A percentile compares a stretch with the other conserved stretches of the same genome.
These are phyloP conservation scores for Pelagophyceae sp. DNA, from an alignment of 352 stramenopile species.

Conservation along the genomic window DNA sequence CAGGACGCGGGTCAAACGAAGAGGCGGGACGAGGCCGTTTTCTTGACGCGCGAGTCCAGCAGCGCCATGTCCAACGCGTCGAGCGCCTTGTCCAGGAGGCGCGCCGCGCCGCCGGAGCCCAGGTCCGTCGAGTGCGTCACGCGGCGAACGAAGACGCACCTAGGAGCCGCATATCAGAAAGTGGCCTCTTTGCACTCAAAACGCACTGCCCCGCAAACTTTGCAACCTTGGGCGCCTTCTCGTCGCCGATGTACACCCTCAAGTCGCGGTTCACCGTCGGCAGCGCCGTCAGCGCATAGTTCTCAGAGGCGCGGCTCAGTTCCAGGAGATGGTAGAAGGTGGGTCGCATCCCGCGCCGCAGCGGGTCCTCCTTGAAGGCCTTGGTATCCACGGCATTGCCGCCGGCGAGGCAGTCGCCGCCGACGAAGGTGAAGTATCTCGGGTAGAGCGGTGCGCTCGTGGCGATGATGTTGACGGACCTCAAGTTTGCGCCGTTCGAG, in stretches of 20 bases:
- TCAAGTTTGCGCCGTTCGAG: slow-evolving; percentile 51
- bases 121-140: slow-evolving; percentile 71
- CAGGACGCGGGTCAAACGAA: slow-evolving; percentile 69
- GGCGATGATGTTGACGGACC: slow-evolving; percentile 54
- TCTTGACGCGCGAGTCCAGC: slow-evolving; percentile 69
- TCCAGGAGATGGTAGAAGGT: slow-evolving; percentile 97
- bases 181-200: too few relatives aligned
- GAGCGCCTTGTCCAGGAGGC: slow-evolving; percentile 89
- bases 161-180: too few relatives aligned
- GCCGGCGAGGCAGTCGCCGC: background rate
- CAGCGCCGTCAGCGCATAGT: slow-evolving; percentile 59
- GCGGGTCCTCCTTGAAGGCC: slow-evolving; percentile 88
- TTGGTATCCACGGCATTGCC: slow-evolving; percentile 49
- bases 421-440: slow-evolving; percentile 56
- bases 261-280: slow-evolving; percentile 59
- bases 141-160: slow-evolving; percentile 66
- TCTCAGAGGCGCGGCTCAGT: slow-evolving; percentile 75
- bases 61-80: slow-evolving; percentile 94
- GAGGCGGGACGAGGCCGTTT: slow-evolving; percentile 61
- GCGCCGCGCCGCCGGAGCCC: slow-evolving; percentile 76
- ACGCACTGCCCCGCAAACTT: slow-evolving; percentile 47
- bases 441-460: slow-evolving; percentile 52
- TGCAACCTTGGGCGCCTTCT: slow-evolving; percentile 49
- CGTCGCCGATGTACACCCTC: slow-evolving; percentile 65
- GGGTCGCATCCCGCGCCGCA: slow-evolving; percentile 95